Evolutionary conservation across 169 alveolate species (phyloP), one percentile per base, ranked within the genome.

Genomic region (Plasmodium fragile): DNA sequence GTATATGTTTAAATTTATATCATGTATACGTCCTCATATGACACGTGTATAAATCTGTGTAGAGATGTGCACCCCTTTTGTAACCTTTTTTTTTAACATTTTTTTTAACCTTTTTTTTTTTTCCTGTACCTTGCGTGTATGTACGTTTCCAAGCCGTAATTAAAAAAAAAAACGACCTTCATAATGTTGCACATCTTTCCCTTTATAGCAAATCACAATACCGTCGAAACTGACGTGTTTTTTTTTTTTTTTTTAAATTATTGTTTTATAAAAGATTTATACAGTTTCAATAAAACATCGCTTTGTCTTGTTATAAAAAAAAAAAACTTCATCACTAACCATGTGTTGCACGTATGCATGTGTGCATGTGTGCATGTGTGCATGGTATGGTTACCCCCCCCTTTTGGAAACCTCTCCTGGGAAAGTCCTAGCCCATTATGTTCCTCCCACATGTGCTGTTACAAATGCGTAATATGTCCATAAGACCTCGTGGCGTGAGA

Each of bases 221-320:
- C 83, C 83, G 83, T 78, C 43, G 83, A 78, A 78, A 78, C 83
- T 78, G 25, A 78, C 83, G 83, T 25, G 83, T 78, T 34, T 78
- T 78, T 43, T 78, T 78, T 36, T 49, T 49, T 78, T 49, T 36
- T 78, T 65, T 65, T 22, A 18, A 65, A 77, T 77, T 41, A 13
- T 77, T 77, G 43, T 77, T 41, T 18, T 18, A 65, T 18, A 18
- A 77, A 77, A 18, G 39, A 36, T 28, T 16, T 28, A 77, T 41
- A 0, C 32, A 70, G 69, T 41, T 77, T 77, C 30, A 77, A 0
- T 22, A 77, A 41, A 41, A 34, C 28, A 3, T 77, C 65, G 25
- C 34, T 77, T 77, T 77, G 32, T 77, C 22, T 77, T 77, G 16
- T 77, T 18, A 77, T 5, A 34, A 65, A 65, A 65, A 59, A 59